Percentiles rank a stretch among this genome's conserved stretches.
These are phyloP conservation scores for Jamesozyma rosinii DNA, from an alignment of 805 yeast genomes.

Conservation along the genomic window DNA sequence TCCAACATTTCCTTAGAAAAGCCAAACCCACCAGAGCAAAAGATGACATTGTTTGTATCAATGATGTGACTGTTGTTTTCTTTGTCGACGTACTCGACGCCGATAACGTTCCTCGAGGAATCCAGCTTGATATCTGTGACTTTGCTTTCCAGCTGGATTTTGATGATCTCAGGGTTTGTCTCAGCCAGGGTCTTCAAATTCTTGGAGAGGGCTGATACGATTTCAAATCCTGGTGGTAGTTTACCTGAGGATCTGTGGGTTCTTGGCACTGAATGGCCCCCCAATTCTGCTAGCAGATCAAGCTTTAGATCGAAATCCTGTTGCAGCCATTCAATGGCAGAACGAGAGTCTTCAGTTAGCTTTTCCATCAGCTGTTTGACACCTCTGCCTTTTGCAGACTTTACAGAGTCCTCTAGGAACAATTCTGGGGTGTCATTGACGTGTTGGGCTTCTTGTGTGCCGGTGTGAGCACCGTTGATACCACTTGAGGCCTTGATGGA, in stretches of 20 bases:
- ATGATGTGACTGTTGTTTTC: slow-evolving; percentile 21
- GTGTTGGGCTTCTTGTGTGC: slow-evolving; percentile 43
- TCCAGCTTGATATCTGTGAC: slow-evolving; percentile 29
- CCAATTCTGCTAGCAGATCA: slow-evolving; percentile 61
- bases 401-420: slow-evolving; percentile 58
- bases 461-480: slow-evolving; percentile 61
- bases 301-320: slow-evolving; percentile 52
- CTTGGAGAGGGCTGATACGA: slow-evolving; percentile 38
- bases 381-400: slow-evolving; percentile 56
- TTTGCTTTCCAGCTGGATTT: slow-evolving; percentile 34
- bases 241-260: slow-evolving; percentile 67
- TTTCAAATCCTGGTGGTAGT: slow-evolving; percentile 53
- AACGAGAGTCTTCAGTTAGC: slow-evolving; percentile 51
- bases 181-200: slow-evolving; percentile 30
- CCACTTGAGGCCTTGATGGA: slow-evolving; percentile 56
- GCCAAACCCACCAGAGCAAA: slow-evolving; percentile 55
- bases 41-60: slow-evolving; percentile 32
- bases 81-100: slow-evolving; percentile 35
- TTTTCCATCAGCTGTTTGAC: slow-evolving; percentile 49
- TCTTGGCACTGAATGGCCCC: slow-evolving; percentile 74
- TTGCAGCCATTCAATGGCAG: slow-evolving; percentile 68
- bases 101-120: slow-evolving; percentile 29
- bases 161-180: slow-evolving; percentile 24
- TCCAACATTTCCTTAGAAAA: slow-evolving; percentile 32
- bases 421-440: slow-evolving; percentile 49